These are phyloP conservation scores for Dendrobium huoshanense DNA, from an alignment of 106 monocot species.

Conservation along the genomic window DNA sequence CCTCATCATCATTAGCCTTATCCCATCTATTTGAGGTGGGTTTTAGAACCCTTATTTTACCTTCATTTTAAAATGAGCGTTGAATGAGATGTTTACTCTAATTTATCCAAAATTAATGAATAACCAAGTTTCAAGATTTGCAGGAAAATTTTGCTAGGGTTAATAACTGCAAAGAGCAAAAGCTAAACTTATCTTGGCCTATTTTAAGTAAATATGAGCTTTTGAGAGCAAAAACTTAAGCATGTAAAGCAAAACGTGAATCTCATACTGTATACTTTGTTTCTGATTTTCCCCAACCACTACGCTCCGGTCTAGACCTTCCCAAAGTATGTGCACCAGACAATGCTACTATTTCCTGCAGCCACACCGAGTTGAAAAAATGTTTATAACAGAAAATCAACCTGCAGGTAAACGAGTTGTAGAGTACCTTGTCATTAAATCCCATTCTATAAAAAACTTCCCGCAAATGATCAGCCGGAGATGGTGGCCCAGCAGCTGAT, in stretches of 20 bases:
- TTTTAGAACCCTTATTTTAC: no score
- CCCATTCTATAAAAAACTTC: conserved; percentile 98
- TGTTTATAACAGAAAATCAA: neutral
- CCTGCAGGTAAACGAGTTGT: neutral
- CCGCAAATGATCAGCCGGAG: conserved; percentile 80
- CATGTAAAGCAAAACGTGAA: neutral
- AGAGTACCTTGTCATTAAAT: conserved; percentile 75
- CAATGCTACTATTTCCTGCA: conserved; percentile 92
- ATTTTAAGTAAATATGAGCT: neutral
- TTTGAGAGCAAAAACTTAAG: neutral
- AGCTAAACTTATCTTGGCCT: neutral
- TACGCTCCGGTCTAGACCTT: conserved; percentile 91
- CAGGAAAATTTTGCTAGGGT: neutral
- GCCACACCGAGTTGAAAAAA: neutral
- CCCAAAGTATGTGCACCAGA: conserved; percentile 98
- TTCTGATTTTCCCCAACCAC: conserved; percentile 99
- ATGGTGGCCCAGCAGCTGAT: conserved; percentile 88
- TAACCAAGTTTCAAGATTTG: neutral
- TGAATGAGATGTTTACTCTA: neutral
- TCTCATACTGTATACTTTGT: conserved; percentile 89
- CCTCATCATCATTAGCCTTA: no score
- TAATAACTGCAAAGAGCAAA: neutral
- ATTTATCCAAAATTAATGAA: neutral
- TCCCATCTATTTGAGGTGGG: no score
- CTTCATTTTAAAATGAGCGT: neutral